Conservation (phyloP, 129 eudicot species). For the Helianthus annuus region HanXRQr2.0-SUNRISE NC_035448.2:202046917-202047416, state of each 20-base stretch:
- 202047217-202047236: conserved; percentile 74
- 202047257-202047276: conserved; percentile 58
- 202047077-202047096: background rate
- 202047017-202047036: conserved; percentile 13
- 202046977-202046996: conserved; percentile 41
- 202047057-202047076: background rate
- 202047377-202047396: conserved; percentile 3
- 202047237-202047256: conserved; percentile 75
- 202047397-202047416: conserved; percentile 18
- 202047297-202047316: conserved; percentile 39
- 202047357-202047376: background rate
- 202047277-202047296: conserved; percentile 35
- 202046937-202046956: conserved; percentile 45
- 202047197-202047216: conserved; percentile 7
- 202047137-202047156: background rate
- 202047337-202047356: conserved; percentile 34
- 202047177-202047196: conserved; percentile 19
- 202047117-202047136: background rate
- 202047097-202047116: background rate
- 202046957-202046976: conserved; percentile 57
- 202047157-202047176: background rate
- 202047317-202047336: conserved; percentile 35
- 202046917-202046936: conserved; percentile 44
- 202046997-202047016: conserved; percentile 39
- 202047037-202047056: conserved; percentile 1